These are phyloP conservation scores for Geranium rotundifolium DNA, from an alignment of 345 rosid species.

Conservation along the genomic window DNA sequence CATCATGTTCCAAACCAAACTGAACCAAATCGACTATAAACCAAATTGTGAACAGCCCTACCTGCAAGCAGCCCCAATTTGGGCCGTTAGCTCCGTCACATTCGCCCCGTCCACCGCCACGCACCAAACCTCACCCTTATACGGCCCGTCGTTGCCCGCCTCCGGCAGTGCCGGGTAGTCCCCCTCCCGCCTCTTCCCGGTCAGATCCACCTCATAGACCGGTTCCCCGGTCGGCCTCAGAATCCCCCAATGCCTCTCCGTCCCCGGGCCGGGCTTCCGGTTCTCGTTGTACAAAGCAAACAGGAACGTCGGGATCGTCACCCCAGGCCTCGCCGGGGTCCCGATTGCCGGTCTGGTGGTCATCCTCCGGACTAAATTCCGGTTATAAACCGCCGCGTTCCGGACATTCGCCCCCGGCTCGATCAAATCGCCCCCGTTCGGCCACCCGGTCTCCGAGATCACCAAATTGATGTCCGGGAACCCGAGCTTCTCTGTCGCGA, in stretches of 20 bases:
- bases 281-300: conserved; percentile 65
- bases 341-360: conserved; percentile 37
- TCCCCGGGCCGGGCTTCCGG: conserved; percentile 54
- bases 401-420: conserved; percentile 51
- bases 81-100: conserved; percentile 23
- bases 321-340: conserved; percentile 65
- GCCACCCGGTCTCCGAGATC: conserved; percentile 88
- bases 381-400: conserved; percentile 71
- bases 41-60: not conserved
- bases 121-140: conserved; percentile 57
- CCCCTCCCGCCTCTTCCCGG: conserved; percentile 21
- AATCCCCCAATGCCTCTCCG: conserved; percentile 77
- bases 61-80: conserved; percentile 34
- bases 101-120: conserved; percentile 33
- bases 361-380: conserved; percentile 47
- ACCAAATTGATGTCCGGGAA: conserved; percentile 30
- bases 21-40: no score
- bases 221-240: conserved; percentile 33
- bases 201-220: conserved; percentile 43
- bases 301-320: conserved; percentile 40
- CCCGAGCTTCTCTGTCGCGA: conserved; percentile 57
- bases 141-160: conserved; percentile 37
- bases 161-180: conserved; percentile 32
- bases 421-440: conserved; percentile 53
- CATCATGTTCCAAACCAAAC: no score